Percentiles rank a stretch among this genome's conserved stretches.
Conservation (phyloP, 176 grass and related monocot genomes). For the Oryza punctata region DNA sequence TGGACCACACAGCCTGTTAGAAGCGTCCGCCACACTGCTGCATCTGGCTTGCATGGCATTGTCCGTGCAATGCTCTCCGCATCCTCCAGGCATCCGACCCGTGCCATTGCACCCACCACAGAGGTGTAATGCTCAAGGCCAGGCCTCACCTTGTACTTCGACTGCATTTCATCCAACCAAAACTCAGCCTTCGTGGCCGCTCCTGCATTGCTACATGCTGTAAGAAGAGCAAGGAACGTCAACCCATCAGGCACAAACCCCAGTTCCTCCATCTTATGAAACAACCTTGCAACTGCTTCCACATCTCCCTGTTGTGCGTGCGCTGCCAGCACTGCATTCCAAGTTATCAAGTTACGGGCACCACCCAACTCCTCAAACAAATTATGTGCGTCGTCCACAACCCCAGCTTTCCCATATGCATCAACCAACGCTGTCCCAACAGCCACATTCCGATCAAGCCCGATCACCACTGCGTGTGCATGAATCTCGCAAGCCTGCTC, state of each 20-base stretch:
- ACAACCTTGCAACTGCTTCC: neutral
- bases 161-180: slow-evolving; percentile 50
- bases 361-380: slow-evolving; percentile 37
- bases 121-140: slow-evolving; percentile 53
- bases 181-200: slow-evolving; percentile 16
- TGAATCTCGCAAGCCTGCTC: slow-evolving; percentile 42
- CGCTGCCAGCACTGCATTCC: slow-evolving; percentile 47
- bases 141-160: slow-evolving; percentile 30
- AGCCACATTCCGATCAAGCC: slow-evolving; percentile 38
- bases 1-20: slow-evolving; percentile 51
- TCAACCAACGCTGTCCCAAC: slow-evolving; percentile 40
- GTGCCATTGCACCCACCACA: slow-evolving; percentile 51
- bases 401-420: neutral
- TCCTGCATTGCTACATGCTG: slow-evolving; percentile 54
- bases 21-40: slow-evolving; percentile 48
- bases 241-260: slow-evolving; percentile 35
- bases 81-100: slow-evolving; percentile 38
- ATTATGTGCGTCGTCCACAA: slow-evolving; percentile 33
- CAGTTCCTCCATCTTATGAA: slow-evolving; percentile 39
- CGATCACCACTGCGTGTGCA: slow-evolving; percentile 30
- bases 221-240: slow-evolving; percentile 49
- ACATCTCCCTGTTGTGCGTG: slow-evolving; percentile 51
- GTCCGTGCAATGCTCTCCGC: slow-evolving; percentile 33
- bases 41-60: slow-evolving; percentile 56
- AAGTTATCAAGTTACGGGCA: slow-evolving; percentile 40